Conservation (phyloP, 495 filamentous ascomycete species). For the Penicillium ucsense region DNA sequence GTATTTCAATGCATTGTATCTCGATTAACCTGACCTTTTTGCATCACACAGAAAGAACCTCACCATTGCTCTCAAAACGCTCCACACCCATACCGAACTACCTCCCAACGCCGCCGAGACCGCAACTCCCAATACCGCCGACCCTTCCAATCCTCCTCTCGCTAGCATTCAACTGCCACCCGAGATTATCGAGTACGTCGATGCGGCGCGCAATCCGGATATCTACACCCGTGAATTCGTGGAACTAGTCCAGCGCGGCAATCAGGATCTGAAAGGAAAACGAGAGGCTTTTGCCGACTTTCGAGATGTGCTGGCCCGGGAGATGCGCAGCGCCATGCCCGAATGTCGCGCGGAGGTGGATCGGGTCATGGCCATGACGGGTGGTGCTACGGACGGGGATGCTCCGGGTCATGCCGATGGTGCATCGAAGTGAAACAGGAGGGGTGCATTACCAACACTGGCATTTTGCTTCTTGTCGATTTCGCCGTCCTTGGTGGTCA, state of each 20-base stretch:
- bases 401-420: neutral
- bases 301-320: conserved; percentile 67
- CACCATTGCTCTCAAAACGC: conserved; percentile 28
- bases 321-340: conserved; percentile 71
- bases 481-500: neutral
- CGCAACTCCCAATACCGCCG: conserved; percentile 27
- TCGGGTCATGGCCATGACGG: conserved; percentile 43
- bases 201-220: conserved; percentile 87
- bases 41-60: conserved; percentile 30
- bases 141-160: conserved; percentile 37
- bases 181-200: conserved; percentile 91
- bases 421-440: neutral
- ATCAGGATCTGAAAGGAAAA: conserved; percentile 80
- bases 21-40: neutral
- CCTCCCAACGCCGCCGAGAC: conserved; percentile 14
- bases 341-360: conserved; percentile 65
- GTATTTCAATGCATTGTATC: no score
- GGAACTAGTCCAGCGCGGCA: conserved; percentile 73
- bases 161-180: conserved; percentile 56
- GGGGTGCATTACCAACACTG: no score
- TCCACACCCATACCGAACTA: conserved; percentile 31
- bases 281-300: conserved; percentile 70
- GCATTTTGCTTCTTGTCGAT: neutral
- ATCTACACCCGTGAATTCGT: conserved; percentile 98
- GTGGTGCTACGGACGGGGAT: conserved; percentile 3